Evolutionary conservation across 208 protist genomes (phyloP), one percentile per base, ranked within the genome.

Genomic region (Acanthamoeba pearcei): DNA sequence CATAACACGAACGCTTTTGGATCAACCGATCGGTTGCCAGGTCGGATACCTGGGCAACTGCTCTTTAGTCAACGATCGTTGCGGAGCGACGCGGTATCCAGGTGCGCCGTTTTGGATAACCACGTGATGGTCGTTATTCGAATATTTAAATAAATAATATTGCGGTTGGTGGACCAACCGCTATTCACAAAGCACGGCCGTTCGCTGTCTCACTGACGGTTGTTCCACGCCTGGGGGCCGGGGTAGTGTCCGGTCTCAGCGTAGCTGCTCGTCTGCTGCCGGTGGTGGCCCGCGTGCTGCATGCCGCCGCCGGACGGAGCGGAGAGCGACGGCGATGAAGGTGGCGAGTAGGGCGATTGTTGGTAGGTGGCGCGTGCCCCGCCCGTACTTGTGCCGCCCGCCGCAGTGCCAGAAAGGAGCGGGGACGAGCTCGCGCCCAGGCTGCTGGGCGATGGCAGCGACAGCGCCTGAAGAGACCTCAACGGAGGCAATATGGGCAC

Each of bases 401-500:
- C 66, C n/a, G 29, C 0, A n/a, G 60, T 6, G 60, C 60, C 60
- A 24, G 60, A 24, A 22, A 27, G 60, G 6, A 66, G 60, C 24
- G 60, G 60, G 13, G 38, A 46, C 6, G 38, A 53, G 3, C 74
- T 24, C 6, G 74, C 8, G n/a, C 68, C 68, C 68, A 76, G 68
- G 12, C 27, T 27, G 3, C 68, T 13, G 22, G 42, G 80, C n/a
- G n/a, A 46, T 3, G 80, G 80, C 27, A 64, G 80, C 53, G 74
- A 83, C 1, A 88, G 51, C 29, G 53, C 80, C 46, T 57, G 80
- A 13, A 88, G 80, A 2, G 80, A 88, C 51, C 80, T 19, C 29
- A 88, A 27, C 19, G 80, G 80, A 13, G 80, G 80, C 46, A 88
- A 42, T 24, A 88, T 88, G 8, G 80, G 80, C 12, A 64, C 51